Evolutionary conservation across 129 eudicot species (phyloP).

Genomic region (Artemisia argyi): DNA sequence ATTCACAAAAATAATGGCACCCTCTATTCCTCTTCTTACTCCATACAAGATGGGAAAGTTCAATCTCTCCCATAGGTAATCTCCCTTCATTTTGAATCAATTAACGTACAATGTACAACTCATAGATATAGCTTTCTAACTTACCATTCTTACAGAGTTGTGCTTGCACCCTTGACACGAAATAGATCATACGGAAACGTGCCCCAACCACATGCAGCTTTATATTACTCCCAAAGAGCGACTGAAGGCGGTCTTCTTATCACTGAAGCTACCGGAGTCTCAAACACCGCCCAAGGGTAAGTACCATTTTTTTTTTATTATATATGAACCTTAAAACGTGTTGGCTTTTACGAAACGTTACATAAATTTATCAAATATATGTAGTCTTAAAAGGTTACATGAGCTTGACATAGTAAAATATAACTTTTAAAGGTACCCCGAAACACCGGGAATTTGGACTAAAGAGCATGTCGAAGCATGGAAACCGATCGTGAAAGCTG

Average conservation of each 20-base stretch:
- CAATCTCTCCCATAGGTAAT: slow-evolving; percentile 48
- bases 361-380: neutral
- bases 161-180: slow-evolving; percentile 57
- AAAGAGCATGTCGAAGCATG: slow-evolving; percentile 62
- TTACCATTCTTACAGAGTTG: slow-evolving; percentile 34
- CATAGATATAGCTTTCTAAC: neutral
- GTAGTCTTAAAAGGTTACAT: neutral
- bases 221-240: slow-evolving; percentile 67
- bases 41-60: slow-evolving; percentile 43
- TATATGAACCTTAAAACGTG: neutral
- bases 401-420: neutral
- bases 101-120: neutral
- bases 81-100: neutral
- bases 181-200: slow-evolving; percentile 44
- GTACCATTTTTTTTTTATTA: neutral
- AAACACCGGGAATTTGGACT: slow-evolving; percentile 62
- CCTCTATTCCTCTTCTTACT: slow-evolving; percentile 36
- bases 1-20: slow-evolving; percentile 13
- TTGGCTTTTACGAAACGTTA: neutral
- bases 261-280: slow-evolving; percentile 59
- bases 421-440: slow-evolving; percentile 31
- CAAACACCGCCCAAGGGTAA: slow-evolving; percentile 57
- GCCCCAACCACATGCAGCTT: slow-evolving; percentile 54
- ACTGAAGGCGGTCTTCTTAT: slow-evolving; percentile 60
- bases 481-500: slow-evolving; percentile 62